These are phyloP conservation scores for Gracilaria caudata DNA, from an alignment of 23 red algal genomes.

Conservation along the genomic window DNA sequence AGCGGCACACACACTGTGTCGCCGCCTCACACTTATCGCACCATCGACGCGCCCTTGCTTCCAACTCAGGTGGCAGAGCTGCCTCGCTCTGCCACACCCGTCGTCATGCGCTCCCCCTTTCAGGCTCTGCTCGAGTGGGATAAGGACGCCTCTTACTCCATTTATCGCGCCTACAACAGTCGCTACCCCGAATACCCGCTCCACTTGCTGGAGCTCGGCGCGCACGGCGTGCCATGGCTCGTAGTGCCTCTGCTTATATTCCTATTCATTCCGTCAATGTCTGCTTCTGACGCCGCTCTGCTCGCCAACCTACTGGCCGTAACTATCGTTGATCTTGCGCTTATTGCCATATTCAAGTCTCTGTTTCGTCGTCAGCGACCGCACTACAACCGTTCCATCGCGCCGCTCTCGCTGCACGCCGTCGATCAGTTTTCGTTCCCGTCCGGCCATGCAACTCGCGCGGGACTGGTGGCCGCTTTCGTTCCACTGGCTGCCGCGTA, in stretches of 20 bases:
- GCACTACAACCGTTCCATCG: constrained; percentile 65
- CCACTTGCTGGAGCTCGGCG: constrained; percentile 55
- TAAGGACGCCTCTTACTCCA: constrained; percentile 40
- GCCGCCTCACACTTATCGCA: neutral
- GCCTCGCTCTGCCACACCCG: constrained; percentile 18
- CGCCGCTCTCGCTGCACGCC: constrained; percentile 52
- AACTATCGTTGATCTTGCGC: constrained; percentile 56
- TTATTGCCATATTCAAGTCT: constrained; percentile 65
- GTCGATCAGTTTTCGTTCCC: constrained; percentile 88
- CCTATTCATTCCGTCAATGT: constrained; percentile 27
- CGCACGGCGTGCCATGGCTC: constrained; percentile 82
- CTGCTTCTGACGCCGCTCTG: constrained; percentile 5
- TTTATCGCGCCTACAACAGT: constrained; percentile 58
- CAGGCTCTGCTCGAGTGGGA: constrained; percentile 56
- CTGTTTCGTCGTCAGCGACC: constrained; percentile 61
- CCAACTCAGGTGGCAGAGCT: constrained; percentile 32
- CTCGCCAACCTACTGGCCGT: constrained; percentile 56
- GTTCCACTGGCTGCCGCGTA: constrained; percentile 11
- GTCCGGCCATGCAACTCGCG: constrained; percentile 78
- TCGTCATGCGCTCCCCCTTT: constrained; percentile 30
- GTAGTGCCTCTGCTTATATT: constrained; percentile 28
- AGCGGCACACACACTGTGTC: neutral
- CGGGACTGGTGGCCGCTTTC: constrained; percentile 45
- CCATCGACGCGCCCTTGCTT: constrained; percentile 20
- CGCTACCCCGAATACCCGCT: constrained; percentile 46